phyloP scores from a whole-genome alignment of 148 eudicot species.

The Spergularia marina region DNA sequence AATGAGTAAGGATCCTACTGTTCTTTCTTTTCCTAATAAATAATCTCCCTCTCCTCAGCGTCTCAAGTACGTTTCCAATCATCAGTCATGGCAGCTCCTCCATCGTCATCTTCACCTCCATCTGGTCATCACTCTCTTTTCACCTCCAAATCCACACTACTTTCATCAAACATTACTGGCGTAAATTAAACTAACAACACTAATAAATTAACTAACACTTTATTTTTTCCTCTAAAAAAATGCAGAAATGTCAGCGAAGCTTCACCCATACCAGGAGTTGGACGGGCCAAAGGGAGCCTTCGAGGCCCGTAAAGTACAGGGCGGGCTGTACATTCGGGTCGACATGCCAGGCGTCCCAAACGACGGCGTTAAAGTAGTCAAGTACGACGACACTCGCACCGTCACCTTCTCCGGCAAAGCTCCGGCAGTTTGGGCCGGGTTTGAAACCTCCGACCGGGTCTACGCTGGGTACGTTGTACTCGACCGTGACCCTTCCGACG shows the following conservation, averaged over 20 bases:
- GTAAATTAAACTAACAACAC: too few species aligned
- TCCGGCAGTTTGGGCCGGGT: neutral
- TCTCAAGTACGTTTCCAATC: neutral
- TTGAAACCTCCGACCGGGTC: neutral
- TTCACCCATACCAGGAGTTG: neutral
- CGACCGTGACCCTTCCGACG: neutral
- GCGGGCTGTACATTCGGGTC: neutral
- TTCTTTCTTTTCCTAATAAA: neutral
- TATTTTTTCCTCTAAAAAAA: too few species aligned
- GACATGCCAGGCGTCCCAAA: slow-evolving; percentile 10
- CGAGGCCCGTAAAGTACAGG: neutral
- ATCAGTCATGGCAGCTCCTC: too few species aligned
- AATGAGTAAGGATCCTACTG: too few species aligned
- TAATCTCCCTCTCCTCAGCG: neutral
- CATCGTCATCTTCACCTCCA: too few species aligned
- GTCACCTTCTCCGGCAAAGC: slow-evolving; percentile 1
- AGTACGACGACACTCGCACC: too few species aligned
- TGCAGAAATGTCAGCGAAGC: neutral
- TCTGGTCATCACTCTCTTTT: too few species aligned
- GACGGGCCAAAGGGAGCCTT: neutral
- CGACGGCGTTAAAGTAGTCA: too few species aligned
- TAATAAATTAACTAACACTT: too few species aligned
- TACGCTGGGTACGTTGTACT: neutral
- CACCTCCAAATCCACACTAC: too few species aligned
- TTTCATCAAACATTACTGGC: too few species aligned